Conservation (phyloP, 78 protist genomes). For the Thecamonas trahens region DNA sequence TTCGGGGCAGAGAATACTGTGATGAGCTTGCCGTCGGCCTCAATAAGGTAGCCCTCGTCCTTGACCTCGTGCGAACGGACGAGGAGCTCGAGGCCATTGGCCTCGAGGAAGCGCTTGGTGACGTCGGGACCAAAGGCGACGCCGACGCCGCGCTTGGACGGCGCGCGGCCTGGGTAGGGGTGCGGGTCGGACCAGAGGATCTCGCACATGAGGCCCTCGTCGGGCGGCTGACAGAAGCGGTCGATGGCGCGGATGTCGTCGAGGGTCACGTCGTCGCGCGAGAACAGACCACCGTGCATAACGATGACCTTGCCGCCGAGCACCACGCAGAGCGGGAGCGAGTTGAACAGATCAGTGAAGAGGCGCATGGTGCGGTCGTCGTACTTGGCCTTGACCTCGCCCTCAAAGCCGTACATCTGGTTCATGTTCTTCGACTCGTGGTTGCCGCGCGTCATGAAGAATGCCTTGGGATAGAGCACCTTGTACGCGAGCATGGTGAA, state of each 20-base stretch:
- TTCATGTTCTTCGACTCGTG: slow-evolving; percentile 82
- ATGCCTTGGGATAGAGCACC: slow-evolving; percentile 61
- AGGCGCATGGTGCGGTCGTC: slow-evolving; percentile 33
- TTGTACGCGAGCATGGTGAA: slow-evolving; percentile 69
- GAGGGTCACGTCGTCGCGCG: slow-evolving; percentile 71
- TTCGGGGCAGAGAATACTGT: slow-evolving; percentile 94
- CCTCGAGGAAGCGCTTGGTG: slow-evolving; percentile 56
- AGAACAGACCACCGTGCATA: slow-evolving; percentile 87
- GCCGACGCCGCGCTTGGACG: slow-evolving; percentile 86
- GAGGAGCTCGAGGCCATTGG: slow-evolving; percentile 66
- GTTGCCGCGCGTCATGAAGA: slow-evolving; percentile 81
- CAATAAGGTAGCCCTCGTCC: slow-evolving; percentile 50
- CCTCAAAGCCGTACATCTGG: slow-evolving; percentile 88
- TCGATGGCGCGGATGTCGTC: slow-evolving; percentile 65
- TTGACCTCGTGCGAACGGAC: slow-evolving; percentile 89
- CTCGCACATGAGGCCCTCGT: slow-evolving; percentile 73
- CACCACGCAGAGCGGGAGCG: slow-evolving; percentile 74
- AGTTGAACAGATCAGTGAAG: slow-evolving; percentile 67
- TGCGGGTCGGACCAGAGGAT: slow-evolving; percentile 91
- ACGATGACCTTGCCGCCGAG: slow-evolving; percentile 39
- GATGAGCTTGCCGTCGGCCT: slow-evolving; percentile 71
- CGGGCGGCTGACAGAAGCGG: slow-evolving; percentile 71
- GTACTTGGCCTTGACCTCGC: slow-evolving; percentile 79
- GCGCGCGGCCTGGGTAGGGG: slow-evolving; percentile 60
- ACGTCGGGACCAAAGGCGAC: slow-evolving; percentile 90